Evolutionary conservation across 805 yeast genomes (phyloP).

Genomic region (Starmerella bombicola): DNA sequence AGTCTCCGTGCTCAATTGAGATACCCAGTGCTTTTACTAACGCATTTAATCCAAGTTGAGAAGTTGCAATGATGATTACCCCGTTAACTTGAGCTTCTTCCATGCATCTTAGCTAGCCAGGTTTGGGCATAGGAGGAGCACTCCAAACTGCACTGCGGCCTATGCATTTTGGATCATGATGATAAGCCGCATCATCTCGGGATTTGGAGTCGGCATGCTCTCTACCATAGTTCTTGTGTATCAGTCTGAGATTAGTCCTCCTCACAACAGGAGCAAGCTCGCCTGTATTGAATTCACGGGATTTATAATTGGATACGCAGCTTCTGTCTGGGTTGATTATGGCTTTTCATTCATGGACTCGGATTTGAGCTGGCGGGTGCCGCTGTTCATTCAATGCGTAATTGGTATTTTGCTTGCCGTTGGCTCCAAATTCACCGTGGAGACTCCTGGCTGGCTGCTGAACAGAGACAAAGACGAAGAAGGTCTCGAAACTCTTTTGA

Average conservation of each 20-base stretch:
- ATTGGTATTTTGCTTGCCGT: slow-evolving; percentile 55
- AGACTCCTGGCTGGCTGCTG: slow-evolving; percentile 81
- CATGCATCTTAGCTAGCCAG: too few species aligned
- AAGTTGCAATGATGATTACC: too few species aligned
- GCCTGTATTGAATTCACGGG: slow-evolving; percentile 86
- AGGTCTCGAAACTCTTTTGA: slow-evolving; percentile 75
- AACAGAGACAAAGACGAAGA: slow-evolving; percentile 69
- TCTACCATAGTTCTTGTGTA: slow-evolving; percentile 79
- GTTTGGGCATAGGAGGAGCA: too few species aligned
- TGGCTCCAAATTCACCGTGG: slow-evolving; percentile 73
- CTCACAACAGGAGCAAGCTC: slow-evolving; percentile 69
- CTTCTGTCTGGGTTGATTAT: slow-evolving; percentile 82
- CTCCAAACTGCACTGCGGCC: too few species aligned
- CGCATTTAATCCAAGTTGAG: too few species aligned
- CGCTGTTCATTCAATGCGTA: slow-evolving; percentile 60
- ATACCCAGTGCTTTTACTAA: too few species aligned
- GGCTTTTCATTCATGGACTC: slow-evolving; percentile 52
- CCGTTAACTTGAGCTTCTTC: too few species aligned
- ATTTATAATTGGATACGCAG: slow-evolving; percentile 65
- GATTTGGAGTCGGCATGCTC: slow-evolving; percentile 76
- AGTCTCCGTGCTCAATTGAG: not conserved
- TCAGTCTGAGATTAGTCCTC: slow-evolving; percentile 80
- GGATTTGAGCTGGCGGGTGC: slow-evolving; percentile 63
- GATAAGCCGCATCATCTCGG: slow-evolving; percentile 65
- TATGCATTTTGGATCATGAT: slow-evolving; percentile 43